Base-by-base conservation (phyloP, 2,329 filamentous ascomycete species). In the Cladosporium sp. region DNA sequence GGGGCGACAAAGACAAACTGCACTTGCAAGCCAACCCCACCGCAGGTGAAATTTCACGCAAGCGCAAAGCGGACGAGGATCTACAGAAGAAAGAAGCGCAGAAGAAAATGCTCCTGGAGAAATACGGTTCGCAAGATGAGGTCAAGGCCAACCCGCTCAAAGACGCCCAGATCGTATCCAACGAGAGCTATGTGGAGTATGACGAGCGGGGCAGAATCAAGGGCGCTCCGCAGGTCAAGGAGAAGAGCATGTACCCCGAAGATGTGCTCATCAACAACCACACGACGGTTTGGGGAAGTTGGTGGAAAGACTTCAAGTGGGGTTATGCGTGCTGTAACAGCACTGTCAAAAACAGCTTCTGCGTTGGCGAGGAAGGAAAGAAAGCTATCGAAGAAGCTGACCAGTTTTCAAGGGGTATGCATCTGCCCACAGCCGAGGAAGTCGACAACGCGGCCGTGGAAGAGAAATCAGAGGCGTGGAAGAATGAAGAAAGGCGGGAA, bases 1-100 rank as follows among this genome's bases (percentile, higher is more conserved):
- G 80, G 54, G 82, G 80, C 16, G 86, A 86, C 53, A 82, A 87
- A 62, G 87, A 90, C 38, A 85, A 84, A 55, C 78, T 91, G 53
- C 94, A 98, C 76, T 68, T 98, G 13, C 93, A 98, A 68, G 93
- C 93, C 20, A 98, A 98, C 65, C 93, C 93, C 0, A 98, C 93
- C 0, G 90, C 90, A 1, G 93, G 92, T 49, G 91, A 93, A 60
- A 83, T 91, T 51, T 79, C 83, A 56, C 82, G 90, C 29, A 91
- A 88, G 70, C 88, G 89, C 64, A 86, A 93, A 63, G 72, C 78
- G 7, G 83, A 87, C 51, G 89, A 92, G 55, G 79, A 79, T 2
- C 83, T 88, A 55, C 75, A 77, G 58, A 85, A 84, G 66, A 83
- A 82, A 38, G 76, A 79, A 27, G 82, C 86, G 35, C 78, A 83